These are phyloP conservation scores for Penicillium sp. DNA, from an alignment of 2,329 filamentous ascomycete species.

Conservation along the genomic window DNA sequence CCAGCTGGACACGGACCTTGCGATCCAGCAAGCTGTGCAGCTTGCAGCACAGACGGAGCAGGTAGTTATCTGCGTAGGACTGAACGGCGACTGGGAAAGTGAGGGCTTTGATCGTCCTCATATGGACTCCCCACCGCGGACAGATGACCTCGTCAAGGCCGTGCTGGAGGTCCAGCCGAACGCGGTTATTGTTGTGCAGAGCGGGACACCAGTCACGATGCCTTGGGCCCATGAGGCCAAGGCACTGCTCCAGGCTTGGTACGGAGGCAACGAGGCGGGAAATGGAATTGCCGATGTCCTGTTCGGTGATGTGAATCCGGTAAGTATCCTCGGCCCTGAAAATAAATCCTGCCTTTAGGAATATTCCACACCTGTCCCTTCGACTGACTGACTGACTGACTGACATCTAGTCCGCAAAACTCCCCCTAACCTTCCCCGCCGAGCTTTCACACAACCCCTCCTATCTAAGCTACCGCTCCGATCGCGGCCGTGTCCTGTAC, in stretches of 20 bases:
- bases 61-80: constrained; percentile 71
- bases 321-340: constrained; percentile 30
- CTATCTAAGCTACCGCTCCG: constrained; percentile 67
- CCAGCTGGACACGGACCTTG: not conserved
- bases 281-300: constrained; percentile 71
- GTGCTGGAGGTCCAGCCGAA: constrained; percentile 63
- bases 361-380: not conserved
- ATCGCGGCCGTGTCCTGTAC: constrained; percentile 40
- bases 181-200: constrained; percentile 69
- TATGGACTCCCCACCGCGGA: constrained; percentile 50
- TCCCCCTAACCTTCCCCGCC: constrained; percentile 68
- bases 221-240: constrained; percentile 37
- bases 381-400: not conserved
- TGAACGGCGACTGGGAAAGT: constrained; percentile 31
- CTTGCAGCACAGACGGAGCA: constrained; percentile 70
- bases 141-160: constrained; percentile 56
- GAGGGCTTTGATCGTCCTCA: constrained; percentile 53
- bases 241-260: constrained; percentile 70
- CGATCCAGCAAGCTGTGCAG: constrained; percentile 56
- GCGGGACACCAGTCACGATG: constrained; percentile 61
- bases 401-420: constrained; percentile 36
- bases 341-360: not conserved
- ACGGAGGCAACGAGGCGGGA: constrained; percentile 73
- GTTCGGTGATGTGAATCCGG: constrained; percentile 66
- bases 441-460: constrained; percentile 64